phyloP scores from a whole-genome alignment of 2,329 filamentous ascomycete genomes.

The Pseudohalonectria lignicola region DNA sequence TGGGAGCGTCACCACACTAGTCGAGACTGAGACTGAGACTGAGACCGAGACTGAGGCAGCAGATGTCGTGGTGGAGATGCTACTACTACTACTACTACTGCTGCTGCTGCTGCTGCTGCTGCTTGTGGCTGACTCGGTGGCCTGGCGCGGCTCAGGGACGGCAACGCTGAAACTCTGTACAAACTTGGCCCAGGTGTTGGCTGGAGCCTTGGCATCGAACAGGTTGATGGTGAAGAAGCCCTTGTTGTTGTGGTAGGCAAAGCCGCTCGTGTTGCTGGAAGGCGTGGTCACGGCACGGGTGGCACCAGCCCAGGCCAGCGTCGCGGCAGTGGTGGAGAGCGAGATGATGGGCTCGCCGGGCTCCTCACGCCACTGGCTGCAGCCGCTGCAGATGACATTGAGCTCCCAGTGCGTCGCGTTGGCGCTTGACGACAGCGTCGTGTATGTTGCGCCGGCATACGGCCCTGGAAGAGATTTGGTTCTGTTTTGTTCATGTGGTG shows the following conservation, averaged over 20 bases:
- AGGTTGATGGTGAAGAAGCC: conserved; percentile 6
- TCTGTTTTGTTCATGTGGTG: not conserved
- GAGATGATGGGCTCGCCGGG: conserved; percentile 10
- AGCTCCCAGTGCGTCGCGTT: conserved; percentile 18
- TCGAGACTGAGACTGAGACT: no score
- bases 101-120: no score
- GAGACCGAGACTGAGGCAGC: no score
- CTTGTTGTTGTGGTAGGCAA: conserved; percentile 11
- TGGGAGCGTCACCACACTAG: no score
- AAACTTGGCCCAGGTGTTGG: not conserved
- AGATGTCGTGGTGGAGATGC: no score
- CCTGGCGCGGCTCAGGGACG: not conserved
- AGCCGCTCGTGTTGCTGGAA: conserved; percentile 12
- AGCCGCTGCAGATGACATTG: conserved; percentile 15
- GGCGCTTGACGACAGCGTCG: conserved; percentile 8
- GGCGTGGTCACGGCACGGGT: conserved; percentile 8
- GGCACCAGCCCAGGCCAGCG: conserved; percentile 14
- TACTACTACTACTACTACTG: no score
- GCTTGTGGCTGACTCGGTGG: no score
- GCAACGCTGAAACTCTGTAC: not conserved
- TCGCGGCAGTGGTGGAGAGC: conserved; percentile 10
- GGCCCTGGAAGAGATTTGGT: conserved; percentile 5
- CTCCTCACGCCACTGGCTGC: conserved; percentile 12
- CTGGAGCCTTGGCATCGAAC: not conserved
- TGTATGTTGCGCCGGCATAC: conserved; percentile 11